These are phyloP conservation scores for Phaeosphaeriaceae sp. DNA, from an alignment of 2,329 filamentous ascomycete species.

Conservation along the genomic window DNA sequence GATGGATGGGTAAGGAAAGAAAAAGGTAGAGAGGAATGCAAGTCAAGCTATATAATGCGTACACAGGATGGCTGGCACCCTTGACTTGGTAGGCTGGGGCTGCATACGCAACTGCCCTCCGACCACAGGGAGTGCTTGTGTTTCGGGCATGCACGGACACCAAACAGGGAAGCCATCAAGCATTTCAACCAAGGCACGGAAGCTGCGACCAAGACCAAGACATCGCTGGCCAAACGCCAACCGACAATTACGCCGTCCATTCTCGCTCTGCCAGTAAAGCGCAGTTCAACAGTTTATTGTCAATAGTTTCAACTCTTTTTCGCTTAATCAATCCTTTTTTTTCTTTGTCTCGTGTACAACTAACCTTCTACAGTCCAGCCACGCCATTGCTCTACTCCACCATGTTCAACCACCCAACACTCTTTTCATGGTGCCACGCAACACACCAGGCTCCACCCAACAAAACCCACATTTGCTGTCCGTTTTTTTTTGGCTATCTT, in stretches of 20 bases:
- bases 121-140: slow-evolving; percentile 10
- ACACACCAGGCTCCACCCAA: slow-evolving; percentile 13
- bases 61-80: background rate
- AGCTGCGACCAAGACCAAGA: slow-evolving; percentile 7
- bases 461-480: too few species aligned
- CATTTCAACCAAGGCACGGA: slow-evolving; percentile 24
- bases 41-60: slow-evolving; percentile 20
- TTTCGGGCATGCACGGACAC: slow-evolving; percentile 12
- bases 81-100: background rate
- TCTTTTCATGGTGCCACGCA: slow-evolving; percentile 19
- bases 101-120: slow-evolving; percentile 2
- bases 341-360: too few species aligned
- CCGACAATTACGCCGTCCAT: slow-evolving; percentile 10
- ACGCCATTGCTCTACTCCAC: background rate
- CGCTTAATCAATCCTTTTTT: too few species aligned
- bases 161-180: slow-evolving; percentile 20
- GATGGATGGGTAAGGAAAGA: slow-evolving; percentile 10
- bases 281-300: too few species aligned
- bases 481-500: too few species aligned
- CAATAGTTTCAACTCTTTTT: too few species aligned
- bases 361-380: background rate
- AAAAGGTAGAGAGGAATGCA: slow-evolving; percentile 12
- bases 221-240: slow-evolving; percentile 2
- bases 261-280: too few species aligned
- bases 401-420: background rate